These are phyloP conservation scores for Mucor indicus DNA, from an alignment of 371 early-diverging fungal genomes.

Conservation along the genomic window DNA sequence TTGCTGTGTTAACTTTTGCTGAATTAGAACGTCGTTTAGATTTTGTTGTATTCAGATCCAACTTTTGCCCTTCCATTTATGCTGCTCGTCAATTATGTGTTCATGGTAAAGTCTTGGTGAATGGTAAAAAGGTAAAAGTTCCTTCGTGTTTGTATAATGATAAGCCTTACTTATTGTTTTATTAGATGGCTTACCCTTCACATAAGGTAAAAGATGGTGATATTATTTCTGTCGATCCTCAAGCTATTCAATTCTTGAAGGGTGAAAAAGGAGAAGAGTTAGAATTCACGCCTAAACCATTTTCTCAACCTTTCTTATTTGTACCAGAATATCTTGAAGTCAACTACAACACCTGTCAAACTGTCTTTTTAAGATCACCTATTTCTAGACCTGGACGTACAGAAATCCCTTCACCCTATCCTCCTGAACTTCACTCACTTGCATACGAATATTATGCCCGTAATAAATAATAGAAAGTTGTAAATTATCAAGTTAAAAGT, in stretches of 20 bases:
- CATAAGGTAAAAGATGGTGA: constrained; percentile 87
- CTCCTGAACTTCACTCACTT: constrained; percentile 86
- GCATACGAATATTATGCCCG: constrained; percentile 90
- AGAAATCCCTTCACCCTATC: constrained; percentile 93
- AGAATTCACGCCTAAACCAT: constrained; percentile 73
- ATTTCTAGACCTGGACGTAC: constrained; percentile 81
- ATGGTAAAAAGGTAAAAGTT: constrained; percentile 77
- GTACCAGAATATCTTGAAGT: constrained; percentile 96
- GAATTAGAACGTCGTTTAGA: constrained; percentile 91
- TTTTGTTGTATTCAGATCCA: constrained; percentile 87
- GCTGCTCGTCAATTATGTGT: constrained; percentile 82
- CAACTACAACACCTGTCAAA: constrained; percentile 89
- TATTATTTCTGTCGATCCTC: constrained; percentile 81
- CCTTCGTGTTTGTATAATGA: neutral
- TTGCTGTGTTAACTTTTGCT: constrained; percentile 81
- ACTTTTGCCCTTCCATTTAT: constrained; percentile 85
- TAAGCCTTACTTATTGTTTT: neutral
- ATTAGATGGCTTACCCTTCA: constrained; percentile 68
- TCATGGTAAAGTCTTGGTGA: constrained; percentile 88
- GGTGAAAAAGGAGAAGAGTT: constrained; percentile 54
- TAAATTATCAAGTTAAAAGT: too few species aligned
- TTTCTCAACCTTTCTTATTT: constrained; percentile 94
- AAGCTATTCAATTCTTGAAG: constrained; percentile 71
- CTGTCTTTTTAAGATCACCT: constrained; percentile 86
- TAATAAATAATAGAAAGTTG: constrained; percentile 31